Evolutionary conservation across 1,139 yeast species (phyloP).

Genomic region (Hemisphaericaspora xylofermentans): DNA sequence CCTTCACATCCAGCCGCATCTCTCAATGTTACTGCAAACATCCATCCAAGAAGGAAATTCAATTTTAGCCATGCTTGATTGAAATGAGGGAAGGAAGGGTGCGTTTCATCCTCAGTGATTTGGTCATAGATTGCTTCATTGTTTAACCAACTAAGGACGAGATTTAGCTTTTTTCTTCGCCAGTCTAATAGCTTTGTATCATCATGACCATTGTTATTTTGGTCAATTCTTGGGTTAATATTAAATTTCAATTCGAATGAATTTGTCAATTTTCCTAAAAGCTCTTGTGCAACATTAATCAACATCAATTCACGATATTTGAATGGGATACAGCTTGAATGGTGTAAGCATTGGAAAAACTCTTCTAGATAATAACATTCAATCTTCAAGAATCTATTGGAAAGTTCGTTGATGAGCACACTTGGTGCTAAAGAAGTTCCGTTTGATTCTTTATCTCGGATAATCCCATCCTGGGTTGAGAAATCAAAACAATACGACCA

Average conservation of each 20-base stretch:
- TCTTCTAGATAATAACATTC: conserved; percentile 14
- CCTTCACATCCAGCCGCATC: conserved; percentile 1
- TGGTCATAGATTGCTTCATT: conserved; percentile 16
- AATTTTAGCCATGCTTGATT: conserved; percentile 24
- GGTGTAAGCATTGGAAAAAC: conserved; percentile 9
- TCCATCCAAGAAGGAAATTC: conserved; percentile 23
- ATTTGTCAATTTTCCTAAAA: conserved; percentile 14
- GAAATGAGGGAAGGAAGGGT: conserved; percentile 18
- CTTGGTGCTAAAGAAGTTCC: conserved; percentile 1
- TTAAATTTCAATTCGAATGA: neutral
- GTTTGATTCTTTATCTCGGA: neutral
- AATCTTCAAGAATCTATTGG: conserved; percentile 6
- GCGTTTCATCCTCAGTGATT: conserved; percentile 24
- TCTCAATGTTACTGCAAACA: conserved; percentile 12
- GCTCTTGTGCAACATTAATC: conserved; percentile 8
- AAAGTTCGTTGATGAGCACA: conserved; percentile 9
- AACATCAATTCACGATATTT: conserved; percentile 10
- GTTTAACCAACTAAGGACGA: conserved; percentile 10
- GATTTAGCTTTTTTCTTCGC: conserved; percentile 6
- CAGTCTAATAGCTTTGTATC: conserved; percentile 2
- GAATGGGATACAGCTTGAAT: conserved; percentile 4
- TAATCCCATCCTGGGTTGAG: conserved; percentile 9
- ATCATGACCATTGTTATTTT: neutral
- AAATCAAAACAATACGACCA: conserved; percentile 20
- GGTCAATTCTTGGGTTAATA: neutral